Evolutionary conservation across 352 stramenopile species (phyloP).

Genomic region (Globisporangium acanthophoron): DNA sequence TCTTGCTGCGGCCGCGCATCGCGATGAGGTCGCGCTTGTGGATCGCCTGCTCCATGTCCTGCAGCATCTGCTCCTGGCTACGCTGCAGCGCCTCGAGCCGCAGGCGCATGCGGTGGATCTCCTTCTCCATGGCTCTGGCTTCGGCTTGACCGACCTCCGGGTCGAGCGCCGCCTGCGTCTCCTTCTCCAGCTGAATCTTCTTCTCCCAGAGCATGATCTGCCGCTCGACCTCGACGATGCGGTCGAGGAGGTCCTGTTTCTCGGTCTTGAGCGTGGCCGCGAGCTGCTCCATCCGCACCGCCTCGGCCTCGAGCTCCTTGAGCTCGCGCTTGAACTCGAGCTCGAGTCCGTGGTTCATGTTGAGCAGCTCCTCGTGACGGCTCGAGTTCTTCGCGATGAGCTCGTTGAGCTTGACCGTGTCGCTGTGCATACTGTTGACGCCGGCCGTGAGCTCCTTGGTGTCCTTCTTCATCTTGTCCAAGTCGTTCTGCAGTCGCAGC

Average conservation of each 20-base stretch:
- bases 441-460: slow-evolving; percentile 71
- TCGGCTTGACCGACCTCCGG: slow-evolving; percentile 90
- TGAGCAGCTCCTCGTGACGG: slow-evolving; percentile 71
- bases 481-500: slow-evolving; percentile 80
- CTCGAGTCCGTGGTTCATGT: slow-evolving; percentile 87
- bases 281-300: slow-evolving; percentile 66
- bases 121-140: slow-evolving; percentile 91
- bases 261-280: slow-evolving; percentile 69
- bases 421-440: slow-evolving; percentile 85
- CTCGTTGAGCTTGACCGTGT: slow-evolving; percentile 91
- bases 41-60: slow-evolving; percentile 93
- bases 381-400: slow-evolving; percentile 87
- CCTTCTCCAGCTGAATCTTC: slow-evolving; percentile 96
- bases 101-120: slow-evolving; percentile 95
- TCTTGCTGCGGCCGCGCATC: slow-evolving; percentile 79
- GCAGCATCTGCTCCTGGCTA: slow-evolving; percentile 91
- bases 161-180: slow-evolving; percentile 92
- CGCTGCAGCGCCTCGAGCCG: slow-evolving; percentile 87
- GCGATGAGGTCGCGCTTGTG: slow-evolving; percentile 92
- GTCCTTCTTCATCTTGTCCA: slow-evolving; percentile 74
- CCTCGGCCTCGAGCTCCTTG: slow-evolving; percentile 85
- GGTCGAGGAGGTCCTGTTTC: slow-evolving; percentile 84
- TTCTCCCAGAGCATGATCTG: slow-evolving; percentile 95
- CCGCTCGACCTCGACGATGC: slow-evolving; percentile 90
- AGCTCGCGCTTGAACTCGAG: slow-evolving; percentile 90